Percentiles rank a stretch among this genome's conserved stretches.
Conservation (phyloP, 192 early-diverging fungal species). For the Diversispora epigaea region DNA sequence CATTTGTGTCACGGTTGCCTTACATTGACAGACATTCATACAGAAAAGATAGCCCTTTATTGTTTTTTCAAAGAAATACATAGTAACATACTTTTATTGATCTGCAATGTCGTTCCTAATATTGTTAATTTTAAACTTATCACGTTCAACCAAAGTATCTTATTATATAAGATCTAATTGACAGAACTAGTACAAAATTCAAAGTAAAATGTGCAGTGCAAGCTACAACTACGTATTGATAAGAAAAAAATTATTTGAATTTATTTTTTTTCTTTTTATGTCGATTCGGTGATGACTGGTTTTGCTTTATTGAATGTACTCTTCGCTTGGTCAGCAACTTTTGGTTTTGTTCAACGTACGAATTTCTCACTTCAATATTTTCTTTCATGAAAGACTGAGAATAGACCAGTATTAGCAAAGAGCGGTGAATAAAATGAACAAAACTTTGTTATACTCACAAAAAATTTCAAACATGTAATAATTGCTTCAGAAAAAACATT, state of each 20-base stretch:
- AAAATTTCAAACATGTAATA: constrained; percentile 22
- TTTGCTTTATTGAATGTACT: constrained; percentile 12
- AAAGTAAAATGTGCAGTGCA: too few species aligned
- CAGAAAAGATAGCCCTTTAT: too few species aligned
- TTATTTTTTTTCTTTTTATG: constrained; percentile 11
- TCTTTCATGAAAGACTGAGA: constrained; percentile 26
- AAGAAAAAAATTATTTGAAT: neutral
- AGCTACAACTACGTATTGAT: too few species aligned
- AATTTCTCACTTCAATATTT: neutral
- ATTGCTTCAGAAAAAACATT: constrained; percentile 15
- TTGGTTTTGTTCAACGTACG: constrained; percentile 1
- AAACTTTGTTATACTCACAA: constrained; percentile 12
- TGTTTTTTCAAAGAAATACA: too few species aligned
- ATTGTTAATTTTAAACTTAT: too few species aligned
- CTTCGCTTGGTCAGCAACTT: constrained; percentile 25
- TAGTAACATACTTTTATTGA: too few species aligned
- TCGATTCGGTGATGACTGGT: constrained; percentile 4
- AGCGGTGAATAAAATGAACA: neutral
- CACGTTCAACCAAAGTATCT: too few species aligned
- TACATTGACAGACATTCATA: too few species aligned
- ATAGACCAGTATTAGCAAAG: constrained; percentile 12
- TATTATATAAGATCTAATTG: too few species aligned
- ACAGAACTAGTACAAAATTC: too few species aligned
- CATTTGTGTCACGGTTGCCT: too few species aligned
- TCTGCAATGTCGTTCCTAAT: too few species aligned